Conservation (phyloP, 2,329 filamentous ascomycete species). For the Zymoseptoria tritici region DNA sequence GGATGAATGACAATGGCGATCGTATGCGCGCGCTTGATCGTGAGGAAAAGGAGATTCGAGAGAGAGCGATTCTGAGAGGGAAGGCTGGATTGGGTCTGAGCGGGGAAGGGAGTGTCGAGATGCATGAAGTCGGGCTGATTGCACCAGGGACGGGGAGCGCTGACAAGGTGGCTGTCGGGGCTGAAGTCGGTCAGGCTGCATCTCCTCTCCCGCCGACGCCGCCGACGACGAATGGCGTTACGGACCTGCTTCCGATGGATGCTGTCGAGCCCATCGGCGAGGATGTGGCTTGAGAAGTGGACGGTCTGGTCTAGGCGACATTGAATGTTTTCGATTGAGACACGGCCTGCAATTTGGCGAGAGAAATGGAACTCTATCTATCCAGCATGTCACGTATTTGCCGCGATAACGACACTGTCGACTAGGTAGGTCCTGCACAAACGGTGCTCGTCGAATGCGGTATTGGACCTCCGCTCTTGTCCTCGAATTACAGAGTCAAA, state of each 20-base stretch:
- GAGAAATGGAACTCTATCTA: background rate
- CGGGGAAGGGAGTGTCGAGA: constrained; percentile 14
- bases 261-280: background rate
- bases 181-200: background rate
- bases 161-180: background rate
- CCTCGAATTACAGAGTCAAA: background rate
- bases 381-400: no score
- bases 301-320: background rate
- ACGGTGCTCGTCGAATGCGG: no score
- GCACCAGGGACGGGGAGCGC: background rate
- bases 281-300: background rate
- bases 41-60: constrained; percentile 39
- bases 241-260: background rate
- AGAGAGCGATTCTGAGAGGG: constrained; percentile 33
- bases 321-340: background rate
- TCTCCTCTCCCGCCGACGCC: background rate
- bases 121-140: constrained; percentile 6
- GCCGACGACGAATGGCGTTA: background rate
- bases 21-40: constrained; percentile 39
- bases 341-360: background rate
- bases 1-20: constrained; percentile 40
- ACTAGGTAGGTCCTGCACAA: no score
- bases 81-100: constrained; percentile 5
- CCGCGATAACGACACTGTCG: no score
- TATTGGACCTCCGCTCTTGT: background rate